Evolutionary conservation across 2,329 filamentous ascomycete genomes (phyloP), one percentile per base, ranked within the genome.

Genomic region (Cadophora sp.): DNA sequence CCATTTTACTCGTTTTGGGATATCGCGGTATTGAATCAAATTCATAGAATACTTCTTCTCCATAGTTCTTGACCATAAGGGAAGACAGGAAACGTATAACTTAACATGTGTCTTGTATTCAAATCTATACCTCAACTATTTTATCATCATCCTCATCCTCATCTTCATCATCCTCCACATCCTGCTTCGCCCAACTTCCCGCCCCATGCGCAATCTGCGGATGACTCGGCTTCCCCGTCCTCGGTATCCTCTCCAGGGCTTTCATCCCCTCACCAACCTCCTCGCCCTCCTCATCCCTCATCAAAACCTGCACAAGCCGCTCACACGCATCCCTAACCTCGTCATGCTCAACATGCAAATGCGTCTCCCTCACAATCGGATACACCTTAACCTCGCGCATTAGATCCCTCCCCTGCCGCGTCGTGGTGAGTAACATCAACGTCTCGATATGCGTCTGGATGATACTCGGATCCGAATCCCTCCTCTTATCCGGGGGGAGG

Each of bases 371-470:
- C 22, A 98, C 83, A 56, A 98, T 89, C 0, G 94, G 93, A 78
- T 99, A 99, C 0, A 97, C 92, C 73, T 93, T 92, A 55, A 95
- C 83, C 20, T 85, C 81, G 20, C 94, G 85, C 84, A 98, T 83
- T 64, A 86, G 81, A 7, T 96, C 91, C 67, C 95, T 86, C 1
- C 91, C 93, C 72, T 89, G 83, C 7, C 87, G 84, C 8, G 92
- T 95, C 6, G 91, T 94, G 0, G 92, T 94, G 66, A 99, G 80
- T 20, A 99, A 81, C 65, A 94, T 85, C 64, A 99, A 79, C 0
- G 94, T 97, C 81, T 99, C 96, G 22, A 99, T 80, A 78, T 98
- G 94, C 2, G 92, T 96, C 76, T 91, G 87, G 63, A 97, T 84
- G 70, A 97, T 96, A 56, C 87, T 86, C 18, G 81, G 79, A 74